Conservation (phyloP, 2,329 filamentous ascomycete species). For the Mycosphaerelloides madeirae region DNA sequence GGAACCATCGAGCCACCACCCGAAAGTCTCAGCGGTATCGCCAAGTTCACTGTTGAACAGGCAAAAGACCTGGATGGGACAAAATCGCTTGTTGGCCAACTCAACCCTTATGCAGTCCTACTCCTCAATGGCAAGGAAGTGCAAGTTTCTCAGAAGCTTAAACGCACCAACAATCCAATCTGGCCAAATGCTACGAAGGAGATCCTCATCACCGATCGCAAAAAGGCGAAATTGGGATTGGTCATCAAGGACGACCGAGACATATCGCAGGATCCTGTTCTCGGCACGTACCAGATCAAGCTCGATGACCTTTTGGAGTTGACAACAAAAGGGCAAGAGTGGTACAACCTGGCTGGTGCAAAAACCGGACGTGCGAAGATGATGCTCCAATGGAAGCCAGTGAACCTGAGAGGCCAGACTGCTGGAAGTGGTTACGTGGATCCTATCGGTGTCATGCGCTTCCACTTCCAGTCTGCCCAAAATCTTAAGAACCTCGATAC, state of each 20-base stretch:
- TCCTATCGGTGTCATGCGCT: constrained; percentile 88
- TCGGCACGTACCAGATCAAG: constrained; percentile 93
- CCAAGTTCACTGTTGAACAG: constrained; percentile 88
- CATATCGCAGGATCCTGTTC: constrained; percentile 70
- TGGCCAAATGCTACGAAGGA: constrained; percentile 93
- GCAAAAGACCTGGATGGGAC: constrained; percentile 91
- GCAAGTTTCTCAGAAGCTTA: constrained; percentile 83
- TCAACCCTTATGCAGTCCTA: constrained; percentile 86
- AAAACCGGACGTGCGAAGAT: constrained; percentile 85
- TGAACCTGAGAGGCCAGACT: constrained; percentile 72
- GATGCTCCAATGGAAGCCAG: constrained; percentile 90
- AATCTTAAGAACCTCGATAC: constrained; percentile 89
- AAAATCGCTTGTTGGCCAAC: constrained; percentile 84
- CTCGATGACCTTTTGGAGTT: constrained; percentile 87
- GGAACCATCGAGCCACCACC: constrained; percentile 76
- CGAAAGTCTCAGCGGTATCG: constrained; percentile 88
- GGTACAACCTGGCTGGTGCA: constrained; percentile 81
- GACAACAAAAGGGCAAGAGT: constrained; percentile 89
- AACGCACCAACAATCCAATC: constrained; percentile 95
- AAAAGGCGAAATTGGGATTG: constrained; percentile 81
- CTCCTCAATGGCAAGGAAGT: constrained; percentile 90
- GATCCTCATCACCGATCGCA: constrained; percentile 89
- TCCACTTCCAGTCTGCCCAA: constrained; percentile 81
- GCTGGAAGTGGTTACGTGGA: constrained; percentile 82
- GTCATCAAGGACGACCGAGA: constrained; percentile 96